Conservation (phyloP, 75 land plant species). For the Pseudotsuga menziesii region DNA sequence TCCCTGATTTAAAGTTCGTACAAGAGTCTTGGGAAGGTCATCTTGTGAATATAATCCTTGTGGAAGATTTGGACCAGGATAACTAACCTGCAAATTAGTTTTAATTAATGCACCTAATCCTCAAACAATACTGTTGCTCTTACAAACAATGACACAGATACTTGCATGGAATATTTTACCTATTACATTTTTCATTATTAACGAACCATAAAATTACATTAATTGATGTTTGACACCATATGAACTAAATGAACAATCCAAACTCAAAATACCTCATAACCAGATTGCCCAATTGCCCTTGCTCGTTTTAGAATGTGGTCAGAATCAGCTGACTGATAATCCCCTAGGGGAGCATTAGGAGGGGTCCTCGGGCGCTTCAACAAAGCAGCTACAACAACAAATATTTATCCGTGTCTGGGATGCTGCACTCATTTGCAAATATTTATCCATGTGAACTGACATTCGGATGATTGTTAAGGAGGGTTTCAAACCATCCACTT, state of each 20-base stretch:
- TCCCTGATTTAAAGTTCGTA: conserved; percentile 60
- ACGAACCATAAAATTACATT: background rate
- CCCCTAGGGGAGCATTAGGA: conserved; percentile 46
- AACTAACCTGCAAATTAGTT: conserved; percentile 44
- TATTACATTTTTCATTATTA: conserved; percentile 33
- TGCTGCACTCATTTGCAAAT: no score
- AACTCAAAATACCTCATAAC: conserved; percentile 1
- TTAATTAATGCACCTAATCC: conserved; percentile 10
- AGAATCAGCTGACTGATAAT: conserved; percentile 66
- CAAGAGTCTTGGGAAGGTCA: conserved; percentile 76
- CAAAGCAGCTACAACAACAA: conserved; percentile 37
- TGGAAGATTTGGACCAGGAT: conserved; percentile 41
- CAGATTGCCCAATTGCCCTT: conserved; percentile 35
- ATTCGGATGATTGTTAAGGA: no score
- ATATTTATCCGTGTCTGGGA: no score
- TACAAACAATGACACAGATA: background rate
- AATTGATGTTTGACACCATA: background rate
- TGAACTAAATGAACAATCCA: background rate
- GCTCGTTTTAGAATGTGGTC: conserved; percentile 61
- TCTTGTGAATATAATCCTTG: conserved; percentile 43
- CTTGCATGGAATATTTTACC: background rate
- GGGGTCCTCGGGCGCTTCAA: conserved; percentile 78
- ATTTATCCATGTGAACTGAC: no score
- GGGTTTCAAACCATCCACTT: no score
- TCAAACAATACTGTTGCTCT: background rate